Percentiles rank a stretch among this genome's conserved stretches.
Evolutionary conservation across 2,329 filamentous ascomycete genomes (phyloP).

Genomic region (Polytolypa hystricis): DNA sequence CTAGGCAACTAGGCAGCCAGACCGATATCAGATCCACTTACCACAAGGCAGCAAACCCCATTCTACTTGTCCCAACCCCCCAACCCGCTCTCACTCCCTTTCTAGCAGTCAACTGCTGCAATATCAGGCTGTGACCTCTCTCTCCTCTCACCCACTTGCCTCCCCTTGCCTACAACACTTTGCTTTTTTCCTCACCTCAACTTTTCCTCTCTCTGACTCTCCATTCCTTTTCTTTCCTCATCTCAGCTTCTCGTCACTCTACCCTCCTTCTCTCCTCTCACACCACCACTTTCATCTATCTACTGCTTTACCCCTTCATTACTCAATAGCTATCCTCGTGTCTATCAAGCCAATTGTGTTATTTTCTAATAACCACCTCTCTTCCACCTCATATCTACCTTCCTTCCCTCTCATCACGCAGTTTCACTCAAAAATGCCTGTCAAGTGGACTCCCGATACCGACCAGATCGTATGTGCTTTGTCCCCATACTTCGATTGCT

Average conservation of each 20-base stretch:
- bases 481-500: neutral
- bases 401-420: neutral
- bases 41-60: no score
- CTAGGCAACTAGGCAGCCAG: no score
- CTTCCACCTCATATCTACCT: neutral
- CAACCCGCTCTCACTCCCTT: no score
- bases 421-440: conserved; percentile 22
- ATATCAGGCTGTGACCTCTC: no score
- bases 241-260: neutral
- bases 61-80: no score
- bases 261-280: no score
- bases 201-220: neutral
- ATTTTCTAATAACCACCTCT: no score
- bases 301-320: neutral
- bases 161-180: neutral
- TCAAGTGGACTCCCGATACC: conserved; percentile 27
- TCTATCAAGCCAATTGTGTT: no score
- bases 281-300: neutral
- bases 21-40: no score
- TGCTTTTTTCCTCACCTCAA: neutral
- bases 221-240: neutral
- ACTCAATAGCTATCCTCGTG: no score
- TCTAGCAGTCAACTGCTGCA: no score
- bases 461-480: conserved; percentile 23
- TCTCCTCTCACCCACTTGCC: neutral